Percentiles rank a stretch among this genome's conserved stretches.
Evolutionary conservation across 2,329 filamentous ascomycete species (phyloP).

Genomic region (Aureobasidium sp.): DNA sequence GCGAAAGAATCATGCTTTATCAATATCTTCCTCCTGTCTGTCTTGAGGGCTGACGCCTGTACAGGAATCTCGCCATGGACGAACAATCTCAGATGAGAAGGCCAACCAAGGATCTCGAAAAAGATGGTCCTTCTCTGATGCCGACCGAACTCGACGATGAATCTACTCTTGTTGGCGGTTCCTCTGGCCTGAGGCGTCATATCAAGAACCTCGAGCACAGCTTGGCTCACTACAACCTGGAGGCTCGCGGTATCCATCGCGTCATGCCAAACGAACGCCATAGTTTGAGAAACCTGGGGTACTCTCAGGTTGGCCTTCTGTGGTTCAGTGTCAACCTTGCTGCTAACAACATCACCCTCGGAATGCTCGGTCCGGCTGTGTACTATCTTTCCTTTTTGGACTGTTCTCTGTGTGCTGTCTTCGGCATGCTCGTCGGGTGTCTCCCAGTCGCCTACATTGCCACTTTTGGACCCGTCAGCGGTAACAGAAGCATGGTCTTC

Average conservation of each 20-base stretch:
- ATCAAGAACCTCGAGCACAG: constrained; percentile 33
- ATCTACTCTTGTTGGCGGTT: constrained; percentile 2
- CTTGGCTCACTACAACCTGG: constrained; percentile 48
- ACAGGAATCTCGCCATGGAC: constrained; percentile 18
- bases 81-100: constrained; percentile 19
- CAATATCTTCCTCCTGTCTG: constrained; percentile 21
- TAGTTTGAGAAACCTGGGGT: constrained; percentile 32
- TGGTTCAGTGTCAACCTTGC: constrained; percentile 59
- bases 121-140: constrained; percentile 16
- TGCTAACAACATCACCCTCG: constrained; percentile 58
- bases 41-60: constrained; percentile 15
- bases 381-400: constrained; percentile 54
- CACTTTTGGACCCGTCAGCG: constrained; percentile 55
- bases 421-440: constrained; percentile 51
- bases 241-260: constrained; percentile 54
- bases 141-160: constrained; percentile 7
- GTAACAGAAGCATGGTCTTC: constrained; percentile 57
- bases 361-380: constrained; percentile 54
- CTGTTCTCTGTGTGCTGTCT: constrained; percentile 49
- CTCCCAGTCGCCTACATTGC: constrained; percentile 53
- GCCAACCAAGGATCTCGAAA: constrained; percentile 19
- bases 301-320: constrained; percentile 46
- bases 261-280: constrained; percentile 51
- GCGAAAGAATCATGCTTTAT: constrained; percentile 46
- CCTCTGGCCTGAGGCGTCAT: constrained; percentile 4